A percentile compares a stretch with the other conserved stretches of the same genome.
Evolutionary conservation across 495 filamentous ascomycete genomes (phyloP).

Genomic region (Daldinia bambusicola): DNA sequence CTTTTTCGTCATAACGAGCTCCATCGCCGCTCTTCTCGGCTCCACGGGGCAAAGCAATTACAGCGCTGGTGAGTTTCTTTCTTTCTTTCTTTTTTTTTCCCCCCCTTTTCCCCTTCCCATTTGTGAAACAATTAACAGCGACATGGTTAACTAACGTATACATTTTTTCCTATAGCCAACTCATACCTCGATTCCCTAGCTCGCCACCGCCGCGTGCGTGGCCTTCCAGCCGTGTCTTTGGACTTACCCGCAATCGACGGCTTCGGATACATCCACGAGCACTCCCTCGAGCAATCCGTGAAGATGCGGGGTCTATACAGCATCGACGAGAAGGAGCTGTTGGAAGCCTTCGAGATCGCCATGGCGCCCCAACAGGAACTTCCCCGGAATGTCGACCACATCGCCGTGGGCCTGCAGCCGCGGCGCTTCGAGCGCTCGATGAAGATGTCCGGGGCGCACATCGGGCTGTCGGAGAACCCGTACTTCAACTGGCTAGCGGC

Average conservation of each 20-base stretch:
- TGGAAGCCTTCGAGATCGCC: constrained; percentile 50
- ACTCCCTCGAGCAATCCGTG: constrained; percentile 49
- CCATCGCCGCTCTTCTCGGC: constrained; percentile 58
- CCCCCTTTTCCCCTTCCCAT: background rate
- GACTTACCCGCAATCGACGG: constrained; percentile 49
- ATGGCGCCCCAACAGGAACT: background rate
- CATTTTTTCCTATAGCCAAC: constrained; percentile 50
- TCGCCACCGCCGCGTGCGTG: constrained; percentile 18
- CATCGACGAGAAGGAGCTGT: constrained; percentile 53
- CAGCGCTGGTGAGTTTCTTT: constrained; percentile 9
- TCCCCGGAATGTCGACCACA: constrained; percentile 13
- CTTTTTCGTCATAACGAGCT: constrained; percentile 64
- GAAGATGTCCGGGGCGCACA: background rate
- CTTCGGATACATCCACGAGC: constrained; percentile 53
- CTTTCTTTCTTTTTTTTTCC: too few species aligned
- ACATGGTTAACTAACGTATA: background rate
- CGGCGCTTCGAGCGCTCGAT: constrained; percentile 33
- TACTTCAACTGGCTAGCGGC: background rate
- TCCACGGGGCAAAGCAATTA: constrained; percentile 59
- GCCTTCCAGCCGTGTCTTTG: constrained; percentile 42
- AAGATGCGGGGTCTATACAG: constrained; percentile 51
- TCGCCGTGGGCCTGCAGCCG: constrained; percentile 52
- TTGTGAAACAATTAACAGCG: background rate
- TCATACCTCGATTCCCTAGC: constrained; percentile 55
- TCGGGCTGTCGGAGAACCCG: background rate